Conservation (phyloP, 139 green algal genomes). For the Desmodesmus armatus region DNA sequence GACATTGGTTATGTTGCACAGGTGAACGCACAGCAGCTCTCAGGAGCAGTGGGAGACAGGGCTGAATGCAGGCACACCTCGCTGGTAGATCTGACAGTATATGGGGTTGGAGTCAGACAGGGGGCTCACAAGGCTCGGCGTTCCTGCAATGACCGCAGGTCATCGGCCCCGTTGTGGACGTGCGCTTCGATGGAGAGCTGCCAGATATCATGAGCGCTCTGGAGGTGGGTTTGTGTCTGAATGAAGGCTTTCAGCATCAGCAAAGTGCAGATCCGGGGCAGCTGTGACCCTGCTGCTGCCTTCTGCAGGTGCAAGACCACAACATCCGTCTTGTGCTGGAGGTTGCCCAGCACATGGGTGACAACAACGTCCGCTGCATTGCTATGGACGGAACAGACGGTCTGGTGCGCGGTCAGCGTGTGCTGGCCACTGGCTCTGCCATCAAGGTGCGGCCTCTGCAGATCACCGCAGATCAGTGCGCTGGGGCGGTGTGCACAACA, state of each 20-base stretch:
- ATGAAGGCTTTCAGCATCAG: too few species aligned
- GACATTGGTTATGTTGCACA: conserved; percentile 40
- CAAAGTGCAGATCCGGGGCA: background rate
- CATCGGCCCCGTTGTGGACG: conserved; percentile 95
- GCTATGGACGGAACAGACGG: conserved; percentile 99
- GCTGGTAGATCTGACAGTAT: background rate
- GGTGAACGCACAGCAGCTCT: conserved; percentile 13
- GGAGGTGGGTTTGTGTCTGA: too few species aligned
- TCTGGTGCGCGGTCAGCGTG: conserved; percentile 91
- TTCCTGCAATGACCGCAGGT: conserved; percentile 20
- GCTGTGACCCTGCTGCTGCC: background rate
- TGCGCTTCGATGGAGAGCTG: conserved; percentile 94
- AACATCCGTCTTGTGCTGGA: conserved; percentile 96
- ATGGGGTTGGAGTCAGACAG: background rate
- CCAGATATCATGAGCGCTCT: conserved; percentile 93
- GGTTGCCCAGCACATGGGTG: conserved; percentile 97
- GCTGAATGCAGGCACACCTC: background rate
- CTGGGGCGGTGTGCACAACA: too few species aligned
- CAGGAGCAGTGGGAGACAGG: background rate
- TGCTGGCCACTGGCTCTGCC: conserved; percentile 92
- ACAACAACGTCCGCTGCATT: conserved; percentile 98
- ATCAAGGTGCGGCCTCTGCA: conserved; percentile 91
- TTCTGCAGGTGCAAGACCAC: conserved; percentile 75
- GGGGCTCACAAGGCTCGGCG: background rate
- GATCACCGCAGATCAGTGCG: too few species aligned